Base-by-base conservation (phyloP, 352 stramenopile species). In the Phytopythium helicoides region DNA sequence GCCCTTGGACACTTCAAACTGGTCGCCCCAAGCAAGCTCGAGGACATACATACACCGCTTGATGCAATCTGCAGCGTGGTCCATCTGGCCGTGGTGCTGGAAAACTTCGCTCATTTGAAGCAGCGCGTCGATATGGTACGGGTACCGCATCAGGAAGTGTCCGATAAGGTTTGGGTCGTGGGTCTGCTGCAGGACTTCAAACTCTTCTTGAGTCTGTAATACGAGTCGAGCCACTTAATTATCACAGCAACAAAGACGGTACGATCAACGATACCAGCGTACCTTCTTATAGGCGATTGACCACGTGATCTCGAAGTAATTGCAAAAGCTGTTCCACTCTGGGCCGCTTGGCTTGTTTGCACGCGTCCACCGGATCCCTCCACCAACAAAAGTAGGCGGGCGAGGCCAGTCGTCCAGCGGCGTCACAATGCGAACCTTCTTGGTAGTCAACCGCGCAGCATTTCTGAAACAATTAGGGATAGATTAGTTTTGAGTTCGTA, bases 281-380 rank as follows among this genome's bases (percentile, higher is more conserved):
- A 87, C 78, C 77, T 94, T 94, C 58, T 94, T 91, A 73, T 94
- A 94, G 37, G 79, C 77, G 41, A 91, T 89, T 5, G 85, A 94
- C 81, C 81, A 92, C 40, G 80, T 86, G 60, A 94, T 73, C 53
- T 94, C 78, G 55, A 87, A 93, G 67, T 92, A 94, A 39, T 82
- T 75, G 62, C 73, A 87, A 31, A 81, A 47, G 21, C 71, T 76
- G 53, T 77, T 90, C 85, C 85, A 94, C 12, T 61, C 66, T 42
- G 64, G 31, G 40, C 75, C 81, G 21, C 71, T 71, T 1, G 82
- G 85, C 35, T 91, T 91, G 58, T 92, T 88, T 14, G 80, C 76
- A 19, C 81, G 80, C 16, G 81, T 92, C 84, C 84, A 94, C 33
- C 84, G 84, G 51, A 94, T 93, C 37, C 85, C 85, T 22, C 85